Conservation (phyloP, 208 protist species). For the Acanthamoeba rhysodes region DNA sequence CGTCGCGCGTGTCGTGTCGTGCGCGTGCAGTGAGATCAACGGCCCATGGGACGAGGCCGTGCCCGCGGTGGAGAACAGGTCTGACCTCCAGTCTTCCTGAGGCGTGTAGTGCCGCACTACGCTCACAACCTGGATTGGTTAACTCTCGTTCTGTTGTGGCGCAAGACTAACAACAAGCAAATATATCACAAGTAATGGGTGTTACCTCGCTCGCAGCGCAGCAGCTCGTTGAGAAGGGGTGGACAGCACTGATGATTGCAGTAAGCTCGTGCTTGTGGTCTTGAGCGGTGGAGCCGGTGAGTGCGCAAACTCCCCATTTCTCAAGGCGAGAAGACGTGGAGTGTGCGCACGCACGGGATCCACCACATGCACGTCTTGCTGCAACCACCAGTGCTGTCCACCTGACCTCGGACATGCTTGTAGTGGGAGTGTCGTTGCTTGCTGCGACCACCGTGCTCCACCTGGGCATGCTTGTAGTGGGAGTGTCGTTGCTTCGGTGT, state of each 20-base stretch:
- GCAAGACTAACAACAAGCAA: neutral
- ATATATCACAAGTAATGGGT: neutral
- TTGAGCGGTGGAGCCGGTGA: neutral
- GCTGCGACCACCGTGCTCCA: constrained; percentile 54
- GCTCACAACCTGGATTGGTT: neutral
- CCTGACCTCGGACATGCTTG: neutral
- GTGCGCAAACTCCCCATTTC: neutral
- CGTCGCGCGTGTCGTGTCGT: too few species aligned
- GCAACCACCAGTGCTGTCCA: constrained; percentile 60
- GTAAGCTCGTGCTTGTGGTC: neutral
- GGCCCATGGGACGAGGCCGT: constrained; percentile 84
- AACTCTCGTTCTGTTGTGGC: neutral
- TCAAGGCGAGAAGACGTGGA: neutral
- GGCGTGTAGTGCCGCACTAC: neutral
- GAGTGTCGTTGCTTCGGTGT: neutral
- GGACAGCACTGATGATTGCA: constrained; percentile 68
- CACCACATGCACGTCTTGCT: neutral
- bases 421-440: neutral
- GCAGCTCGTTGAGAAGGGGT: neutral
- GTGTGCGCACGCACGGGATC: too few species aligned
- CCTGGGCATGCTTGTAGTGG: neutral
- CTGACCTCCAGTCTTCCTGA: neutral
- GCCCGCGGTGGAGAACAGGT: constrained; percentile 30
- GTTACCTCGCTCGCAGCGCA: neutral
- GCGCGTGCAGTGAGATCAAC: constrained; percentile 80